These are phyloP conservation scores for Tylopilus sp. DNA, from an alignment of 768 basidiomycete genomes.

Conservation along the genomic window DNA sequence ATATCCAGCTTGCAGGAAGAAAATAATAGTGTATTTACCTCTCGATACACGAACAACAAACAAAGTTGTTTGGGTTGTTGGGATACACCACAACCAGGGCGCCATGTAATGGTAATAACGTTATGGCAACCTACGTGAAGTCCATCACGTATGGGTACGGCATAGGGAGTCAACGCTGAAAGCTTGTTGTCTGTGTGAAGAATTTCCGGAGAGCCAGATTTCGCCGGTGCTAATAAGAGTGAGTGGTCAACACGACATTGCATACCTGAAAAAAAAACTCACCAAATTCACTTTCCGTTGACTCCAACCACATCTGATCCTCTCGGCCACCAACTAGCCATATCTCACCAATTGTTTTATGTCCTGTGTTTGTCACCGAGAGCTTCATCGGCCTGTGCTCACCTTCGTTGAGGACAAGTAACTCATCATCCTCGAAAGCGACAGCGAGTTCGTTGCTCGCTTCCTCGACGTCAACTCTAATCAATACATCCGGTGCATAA, in stretches of 20 bases:
- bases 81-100: constrained; percentile 46
- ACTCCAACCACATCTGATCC: constrained; percentile 59
- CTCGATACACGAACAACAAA: constrained; percentile 65
- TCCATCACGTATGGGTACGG: constrained; percentile 38
- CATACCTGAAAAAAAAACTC: constrained; percentile 5
- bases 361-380: constrained; percentile 66
- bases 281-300: constrained; percentile 22
- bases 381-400: constrained; percentile 56
- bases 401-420: constrained; percentile 59
- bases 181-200: constrained; percentile 54
- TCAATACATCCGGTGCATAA: constrained; percentile 66
- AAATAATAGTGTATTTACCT: constrained; percentile 36
- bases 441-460: constrained; percentile 61
- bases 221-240: constrained; percentile 13
- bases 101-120: constrained; percentile 51
- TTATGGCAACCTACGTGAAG: constrained; percentile 48
- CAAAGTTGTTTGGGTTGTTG: constrained; percentile 52
- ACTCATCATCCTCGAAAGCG: constrained; percentile 52
- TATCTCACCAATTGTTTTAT: constrained; percentile 56
- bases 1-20: not conserved
- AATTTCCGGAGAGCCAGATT: constrained; percentile 32
- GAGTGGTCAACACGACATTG: not conserved
- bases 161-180: constrained; percentile 41
- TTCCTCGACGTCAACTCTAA: constrained; percentile 61
- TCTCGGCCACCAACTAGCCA: constrained; percentile 62